Evolutionary conservation across 1,139 yeast species (phyloP), one percentile per base, ranked within the genome.

Genomic region (Candida tetrigidarum): DNA sequence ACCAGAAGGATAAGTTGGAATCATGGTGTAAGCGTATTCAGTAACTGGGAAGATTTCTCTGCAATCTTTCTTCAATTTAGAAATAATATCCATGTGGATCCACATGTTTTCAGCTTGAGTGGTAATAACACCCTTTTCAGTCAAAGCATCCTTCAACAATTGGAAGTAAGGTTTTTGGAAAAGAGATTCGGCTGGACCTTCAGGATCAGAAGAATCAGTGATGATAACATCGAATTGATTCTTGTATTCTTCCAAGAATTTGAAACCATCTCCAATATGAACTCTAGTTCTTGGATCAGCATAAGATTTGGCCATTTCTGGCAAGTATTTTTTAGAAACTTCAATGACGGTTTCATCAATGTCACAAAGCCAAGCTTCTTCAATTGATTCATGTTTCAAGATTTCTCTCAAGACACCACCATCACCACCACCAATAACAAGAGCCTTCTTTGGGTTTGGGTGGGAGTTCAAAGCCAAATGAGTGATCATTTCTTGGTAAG

Each of bases 371-470:
- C 90, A 83, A 38, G 96, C 96, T 64, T 83, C 85, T 66, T 89
- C 96, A 49, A 91, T 86, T 49, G 80, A 68, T 44, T 80, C 81
- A 69, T 91, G 97, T 73, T 91, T 91, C 60, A 91, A 87, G 62
- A 90, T 81, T 69, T 91, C 97, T 68, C 97, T 80, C 61, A 91
- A 77, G 47, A 91, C 97, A 65, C 97, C 97, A 58, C 97, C 97
- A 62, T 91, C 97, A 58, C 97, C 97, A 54, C 97, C 97, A 48
- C 97, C 97, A 63, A 91, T 85, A 48, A 91, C 96, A 51, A 91
- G 75, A 26, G 93, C 97, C 62, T 78, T 83, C 75, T 86, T 87
- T 44, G 97, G 97, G 71, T 85, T 80, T 49, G 96, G 91, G 71
- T 91, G 97, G 37, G 95, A 82, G 80, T 86, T 87, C 69, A 91